These are phyloP conservation scores for Rhytidiadelphus loreus DNA, from an alignment of 225 moss, liverwort and hornwort species.

Conservation along the genomic window DNA sequence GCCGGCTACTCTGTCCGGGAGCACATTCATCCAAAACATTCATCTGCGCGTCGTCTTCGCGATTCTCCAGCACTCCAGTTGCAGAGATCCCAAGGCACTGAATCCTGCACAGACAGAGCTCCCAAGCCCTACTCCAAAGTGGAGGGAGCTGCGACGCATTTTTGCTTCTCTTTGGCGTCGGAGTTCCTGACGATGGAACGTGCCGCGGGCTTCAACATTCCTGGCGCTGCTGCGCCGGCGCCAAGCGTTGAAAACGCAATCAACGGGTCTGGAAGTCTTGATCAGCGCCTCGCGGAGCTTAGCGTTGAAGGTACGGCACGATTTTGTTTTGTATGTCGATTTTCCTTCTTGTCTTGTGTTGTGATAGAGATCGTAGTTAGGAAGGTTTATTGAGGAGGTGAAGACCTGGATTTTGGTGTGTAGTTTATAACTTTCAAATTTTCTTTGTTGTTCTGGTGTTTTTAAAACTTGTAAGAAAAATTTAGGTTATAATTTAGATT, in stretches of 20 bases:
- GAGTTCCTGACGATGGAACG: neutral
- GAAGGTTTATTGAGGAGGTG: neutral
- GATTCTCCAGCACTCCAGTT: neutral
- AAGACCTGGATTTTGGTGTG: neutral
- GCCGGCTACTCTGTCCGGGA: neutral
- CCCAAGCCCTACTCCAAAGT: neutral
- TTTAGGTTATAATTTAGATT: neutral
- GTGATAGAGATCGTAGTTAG: neutral
- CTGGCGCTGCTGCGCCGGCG: neutral
- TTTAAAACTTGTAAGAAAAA: neutral
- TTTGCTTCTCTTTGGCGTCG: neutral
- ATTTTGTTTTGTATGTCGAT: neutral
- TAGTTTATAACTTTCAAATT: neutral
- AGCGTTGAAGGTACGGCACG: neutral
- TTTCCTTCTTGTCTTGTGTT: neutral
- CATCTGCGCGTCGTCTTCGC: neutral
- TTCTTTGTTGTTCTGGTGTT: neutral
- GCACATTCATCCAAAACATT: neutral
- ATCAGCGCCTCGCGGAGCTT: neutral
- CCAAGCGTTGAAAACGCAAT: neutral
- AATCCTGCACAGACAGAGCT: neutral
- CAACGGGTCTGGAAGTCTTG: neutral
- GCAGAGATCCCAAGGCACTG: neutral
- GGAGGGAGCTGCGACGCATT: neutral
- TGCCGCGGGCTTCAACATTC: neutral